Conservation (phyloP, 2,329 filamentous ascomycete species). For the Fusarium begoniae region DNA sequence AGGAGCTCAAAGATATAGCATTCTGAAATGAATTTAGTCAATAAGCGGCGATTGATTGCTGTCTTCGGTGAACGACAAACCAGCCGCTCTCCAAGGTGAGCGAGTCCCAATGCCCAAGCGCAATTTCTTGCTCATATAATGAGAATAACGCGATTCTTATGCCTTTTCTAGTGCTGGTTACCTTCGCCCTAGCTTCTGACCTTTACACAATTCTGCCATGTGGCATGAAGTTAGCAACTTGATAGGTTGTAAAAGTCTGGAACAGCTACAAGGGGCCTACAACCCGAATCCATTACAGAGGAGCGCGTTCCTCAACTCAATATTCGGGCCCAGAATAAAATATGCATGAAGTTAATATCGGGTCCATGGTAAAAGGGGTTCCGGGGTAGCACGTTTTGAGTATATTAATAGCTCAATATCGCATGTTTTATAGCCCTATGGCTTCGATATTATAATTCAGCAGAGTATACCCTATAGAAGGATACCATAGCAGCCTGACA, state of each 20-base stretch:
- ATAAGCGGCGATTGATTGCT: not conserved
- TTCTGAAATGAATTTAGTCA: accelerated
- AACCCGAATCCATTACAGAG: accelerated
- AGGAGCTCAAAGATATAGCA: accelerated
- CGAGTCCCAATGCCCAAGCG: too few relatives aligned
- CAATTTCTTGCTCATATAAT: not conserved
- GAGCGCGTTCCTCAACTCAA: not conserved
- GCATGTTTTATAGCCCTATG: not conserved
- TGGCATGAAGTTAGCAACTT: not conserved
- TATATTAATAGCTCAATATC: not conserved
- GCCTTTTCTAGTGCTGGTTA: accelerated
- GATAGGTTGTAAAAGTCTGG: too few relatives aligned
- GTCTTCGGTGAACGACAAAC: not conserved
- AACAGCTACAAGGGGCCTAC: too few relatives aligned
- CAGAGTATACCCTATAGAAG: not conserved
- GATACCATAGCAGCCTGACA: not conserved
- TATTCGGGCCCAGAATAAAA: not conserved
- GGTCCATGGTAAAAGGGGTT: not conserved
- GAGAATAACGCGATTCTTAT: not conserved
- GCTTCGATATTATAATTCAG: not conserved
- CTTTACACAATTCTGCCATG: accelerated
- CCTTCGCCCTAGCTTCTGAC: not conserved
- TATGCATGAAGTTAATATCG: not conserved
- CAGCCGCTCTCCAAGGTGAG: accelerated
- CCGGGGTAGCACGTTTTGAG: not conserved